Evolutionary conservation across 2,329 filamentous ascomycete genomes (phyloP).

Genomic region (Aspergillus sergii): DNA sequence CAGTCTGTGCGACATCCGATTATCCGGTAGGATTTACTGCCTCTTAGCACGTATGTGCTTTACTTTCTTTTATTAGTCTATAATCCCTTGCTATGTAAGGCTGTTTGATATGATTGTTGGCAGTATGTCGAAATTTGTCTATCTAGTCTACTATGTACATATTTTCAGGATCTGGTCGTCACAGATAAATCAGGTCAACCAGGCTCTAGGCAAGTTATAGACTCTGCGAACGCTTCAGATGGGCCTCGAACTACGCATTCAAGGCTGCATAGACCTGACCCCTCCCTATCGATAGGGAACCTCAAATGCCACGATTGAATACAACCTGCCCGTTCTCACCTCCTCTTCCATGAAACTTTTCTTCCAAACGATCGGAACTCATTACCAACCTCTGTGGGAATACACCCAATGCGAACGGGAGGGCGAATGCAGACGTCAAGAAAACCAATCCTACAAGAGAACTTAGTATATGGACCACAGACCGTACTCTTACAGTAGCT

Average conservation of each 20-base stretch:
- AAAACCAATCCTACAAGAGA: not conserved
- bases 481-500: too few relatives aligned
- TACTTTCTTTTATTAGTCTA: not conserved
- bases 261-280: not conserved
- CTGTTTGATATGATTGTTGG: not conserved
- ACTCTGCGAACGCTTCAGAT: not conserved
- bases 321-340: not conserved
- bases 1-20: not conserved
- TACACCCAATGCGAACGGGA: not conserved
- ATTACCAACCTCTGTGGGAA: not conserved
- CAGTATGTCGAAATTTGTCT: not conserved
- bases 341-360: not conserved
- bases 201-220: not conserved
- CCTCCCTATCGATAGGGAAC: not conserved
- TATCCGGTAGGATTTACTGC: not conserved
- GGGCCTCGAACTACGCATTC: not conserved
- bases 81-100: not conserved
- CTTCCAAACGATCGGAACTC: not conserved
- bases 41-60: not conserved
- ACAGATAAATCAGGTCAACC: not conserved
- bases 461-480: not conserved
- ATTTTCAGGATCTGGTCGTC: not conserved
- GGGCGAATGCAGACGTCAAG: not conserved
- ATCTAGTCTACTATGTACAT: not conserved
- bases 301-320: not conserved